phyloP scores from a whole-genome alignment of 2,329 filamentous ascomycete genomes.

The Cladosporium sp. region DNA sequence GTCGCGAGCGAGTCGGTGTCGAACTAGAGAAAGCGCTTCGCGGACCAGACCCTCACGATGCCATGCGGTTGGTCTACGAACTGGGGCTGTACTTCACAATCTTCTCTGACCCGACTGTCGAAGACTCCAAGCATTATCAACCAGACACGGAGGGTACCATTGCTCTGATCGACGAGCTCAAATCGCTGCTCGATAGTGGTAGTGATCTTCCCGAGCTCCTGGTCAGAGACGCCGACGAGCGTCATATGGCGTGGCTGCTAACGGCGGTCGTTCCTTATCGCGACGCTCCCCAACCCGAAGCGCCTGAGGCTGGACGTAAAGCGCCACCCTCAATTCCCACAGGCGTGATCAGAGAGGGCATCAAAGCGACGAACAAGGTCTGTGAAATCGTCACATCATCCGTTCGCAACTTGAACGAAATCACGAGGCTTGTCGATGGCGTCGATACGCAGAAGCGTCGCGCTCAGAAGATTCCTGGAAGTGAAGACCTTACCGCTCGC shows the following conservation, averaged over 20 bases:
- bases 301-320: slow-evolving; percentile 49
- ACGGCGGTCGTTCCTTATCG: slow-evolving; percentile 74
- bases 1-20: slow-evolving; percentile 80
- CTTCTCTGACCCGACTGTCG: slow-evolving; percentile 65
- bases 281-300: slow-evolving; percentile 47
- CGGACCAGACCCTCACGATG: slow-evolving; percentile 63
- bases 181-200: slow-evolving; percentile 47
- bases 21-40: slow-evolving; percentile 91
- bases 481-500: slow-evolving; percentile 48
- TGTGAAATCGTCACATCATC: slow-evolving; percentile 67
- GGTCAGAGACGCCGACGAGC: slow-evolving; percentile 62
- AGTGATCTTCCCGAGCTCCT: slow-evolving; percentile 41
- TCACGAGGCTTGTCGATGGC: slow-evolving; percentile 60
- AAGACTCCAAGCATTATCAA: slow-evolving; percentile 48
- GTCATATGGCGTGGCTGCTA: slow-evolving; percentile 75
- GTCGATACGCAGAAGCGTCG: slow-evolving; percentile 51
- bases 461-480: slow-evolving; percentile 47
- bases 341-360: slow-evolving; percentile 70
- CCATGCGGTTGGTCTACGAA: slow-evolving; percentile 65
- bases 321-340: slow-evolving; percentile 59
- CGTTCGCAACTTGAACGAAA: slow-evolving; percentile 61
- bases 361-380: slow-evolving; percentile 76
- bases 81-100: slow-evolving; percentile 70
- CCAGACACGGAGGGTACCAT: slow-evolving; percentile 64
- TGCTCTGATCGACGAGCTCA: slow-evolving; percentile 64